Conservation (phyloP, 2,329 filamentous ascomycete species). For the Purpureocillium lavendulum region DNA sequence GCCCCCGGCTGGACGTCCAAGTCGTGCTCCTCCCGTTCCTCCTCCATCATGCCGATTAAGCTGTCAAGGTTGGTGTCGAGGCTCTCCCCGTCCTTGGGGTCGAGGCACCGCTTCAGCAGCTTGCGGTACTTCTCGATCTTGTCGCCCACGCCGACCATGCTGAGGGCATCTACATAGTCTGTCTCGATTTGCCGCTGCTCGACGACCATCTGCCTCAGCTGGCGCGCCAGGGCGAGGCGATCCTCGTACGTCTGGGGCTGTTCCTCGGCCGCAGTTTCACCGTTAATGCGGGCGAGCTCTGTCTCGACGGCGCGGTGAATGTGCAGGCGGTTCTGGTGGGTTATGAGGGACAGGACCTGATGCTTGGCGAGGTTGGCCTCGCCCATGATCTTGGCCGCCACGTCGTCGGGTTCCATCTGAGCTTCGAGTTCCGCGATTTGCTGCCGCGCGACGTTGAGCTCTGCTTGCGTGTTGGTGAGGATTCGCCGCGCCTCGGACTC, state of each 20-base stretch:
- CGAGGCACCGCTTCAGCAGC: slow-evolving; percentile 60
- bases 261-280: slow-evolving; percentile 21
- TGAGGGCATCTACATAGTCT: slow-evolving; percentile 61
- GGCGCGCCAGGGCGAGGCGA: slow-evolving; percentile 47
- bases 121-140: slow-evolving; percentile 66
- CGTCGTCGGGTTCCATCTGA: slow-evolving; percentile 46
- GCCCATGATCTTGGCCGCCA: slow-evolving; percentile 37
- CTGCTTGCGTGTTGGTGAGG: slow-evolving; percentile 57
- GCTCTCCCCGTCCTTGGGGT: slow-evolving; percentile 57
- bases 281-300: slow-evolving; percentile 42
- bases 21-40: slow-evolving; percentile 42
- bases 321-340: slow-evolving; percentile 43
- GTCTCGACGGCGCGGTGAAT: slow-evolving; percentile 43
- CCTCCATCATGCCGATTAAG: slow-evolving; percentile 55
- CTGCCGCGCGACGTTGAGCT: slow-evolving; percentile 52
- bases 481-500: slow-evolving; percentile 60
- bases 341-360: slow-evolving; percentile 39
- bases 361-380: slow-evolving; percentile 43
- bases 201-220: slow-evolving; percentile 46
- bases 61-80: slow-evolving; percentile 57
- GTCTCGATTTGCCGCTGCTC: slow-evolving; percentile 55
- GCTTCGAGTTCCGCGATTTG: slow-evolving; percentile 50
- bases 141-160: slow-evolving; percentile 62
- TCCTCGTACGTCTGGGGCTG: slow-evolving; percentile 42
- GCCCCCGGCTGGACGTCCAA: slow-evolving; percentile 19